A percentile compares a stretch with the other conserved stretches of the same genome.
phyloP scores from a whole-genome alignment of 352 stramenopile genomes.

The Globisporangium uncinulatum region DNA sequence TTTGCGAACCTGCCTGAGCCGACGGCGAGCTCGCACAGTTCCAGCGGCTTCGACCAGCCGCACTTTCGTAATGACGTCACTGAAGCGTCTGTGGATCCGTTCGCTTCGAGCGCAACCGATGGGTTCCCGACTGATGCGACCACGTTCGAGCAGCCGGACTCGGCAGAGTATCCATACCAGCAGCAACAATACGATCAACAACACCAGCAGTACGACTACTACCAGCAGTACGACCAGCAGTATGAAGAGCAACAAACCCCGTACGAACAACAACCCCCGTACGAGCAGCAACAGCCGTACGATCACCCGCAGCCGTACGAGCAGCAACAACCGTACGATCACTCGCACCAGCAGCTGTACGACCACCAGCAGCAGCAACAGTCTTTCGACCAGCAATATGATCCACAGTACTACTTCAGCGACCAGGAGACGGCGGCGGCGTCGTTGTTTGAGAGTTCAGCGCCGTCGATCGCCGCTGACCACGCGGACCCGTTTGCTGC shows the following conservation, averaged over 20 bases:
- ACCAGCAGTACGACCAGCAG: not conserved
- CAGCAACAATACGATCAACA: not conserved
- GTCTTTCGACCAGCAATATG: not conserved
- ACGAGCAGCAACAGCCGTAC: not conserved
- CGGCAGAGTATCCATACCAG: not conserved
- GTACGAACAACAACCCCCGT: not conserved
- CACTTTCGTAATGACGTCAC: not conserved
- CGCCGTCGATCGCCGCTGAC: not conserved
- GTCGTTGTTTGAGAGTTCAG: not conserved
- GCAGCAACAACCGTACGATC: not conserved
- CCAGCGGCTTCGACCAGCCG: constrained; percentile 6
- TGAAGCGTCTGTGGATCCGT: not conserved
- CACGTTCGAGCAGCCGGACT: not conserved
- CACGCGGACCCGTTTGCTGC: constrained; percentile 1
- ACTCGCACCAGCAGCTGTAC: not conserved
- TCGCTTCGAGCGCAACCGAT: not conserved
- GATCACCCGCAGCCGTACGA: not conserved
- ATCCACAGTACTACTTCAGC: constrained; percentile 4
- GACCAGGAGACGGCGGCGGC: not conserved
- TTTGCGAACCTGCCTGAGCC: constrained; percentile 2
- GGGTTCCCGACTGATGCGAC: not conserved
- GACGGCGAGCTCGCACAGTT: not conserved
- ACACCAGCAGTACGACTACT: not conserved
- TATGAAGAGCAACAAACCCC: not conserved
- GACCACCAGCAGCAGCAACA: constrained; percentile 3